Percentiles rank a stretch among this genome's conserved stretches.
These are phyloP conservation scores for Fulvia fulva DNA, from an alignment of 2,329 filamentous ascomycete genomes.

Conservation along the genomic window DNA sequence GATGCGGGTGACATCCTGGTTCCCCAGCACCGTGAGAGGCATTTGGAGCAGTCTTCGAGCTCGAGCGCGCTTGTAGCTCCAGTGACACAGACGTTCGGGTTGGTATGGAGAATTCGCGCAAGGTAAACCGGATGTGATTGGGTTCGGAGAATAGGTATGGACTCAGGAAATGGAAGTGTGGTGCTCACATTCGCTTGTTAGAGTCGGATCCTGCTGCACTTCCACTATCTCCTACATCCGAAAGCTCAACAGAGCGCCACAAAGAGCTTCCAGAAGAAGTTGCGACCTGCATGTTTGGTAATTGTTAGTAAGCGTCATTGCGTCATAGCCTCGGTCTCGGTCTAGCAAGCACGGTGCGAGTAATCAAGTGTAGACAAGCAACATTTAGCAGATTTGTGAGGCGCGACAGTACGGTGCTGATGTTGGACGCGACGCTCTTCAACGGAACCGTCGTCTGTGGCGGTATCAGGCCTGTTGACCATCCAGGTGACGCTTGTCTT, in stretches of 20 bases:
- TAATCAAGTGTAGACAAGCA: neutral
- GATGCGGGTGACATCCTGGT: conserved; percentile 52
- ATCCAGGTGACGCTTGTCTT: too few species aligned
- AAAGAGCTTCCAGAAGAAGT: neutral
- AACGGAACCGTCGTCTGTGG: too few species aligned
- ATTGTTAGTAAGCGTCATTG: neutral
- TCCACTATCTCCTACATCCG: neutral
- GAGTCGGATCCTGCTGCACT: neutral
- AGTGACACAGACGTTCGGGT: neutral
- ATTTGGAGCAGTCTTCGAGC: conserved; percentile 35
- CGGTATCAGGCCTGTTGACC: too few species aligned
- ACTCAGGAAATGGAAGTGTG: neutral
- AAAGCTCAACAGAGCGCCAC: neutral
- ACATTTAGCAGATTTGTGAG: neutral
- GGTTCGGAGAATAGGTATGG: neutral
- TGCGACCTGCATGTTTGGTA: neutral
- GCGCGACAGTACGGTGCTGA: too few species aligned
- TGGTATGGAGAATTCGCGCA: neutral
- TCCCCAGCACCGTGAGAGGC: conserved; percentile 58
- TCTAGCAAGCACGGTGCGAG: neutral
- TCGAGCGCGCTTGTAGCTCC: neutral
- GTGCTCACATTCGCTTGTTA: neutral
- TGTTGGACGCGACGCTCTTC: too few species aligned
- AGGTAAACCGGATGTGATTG: neutral
- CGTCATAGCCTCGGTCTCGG: neutral